Percentiles rank a stretch among this genome's conserved stretches.
Evolutionary conservation across 306 rosid species (phyloP).

Genomic region (Ceratonia siliqua): DNA sequence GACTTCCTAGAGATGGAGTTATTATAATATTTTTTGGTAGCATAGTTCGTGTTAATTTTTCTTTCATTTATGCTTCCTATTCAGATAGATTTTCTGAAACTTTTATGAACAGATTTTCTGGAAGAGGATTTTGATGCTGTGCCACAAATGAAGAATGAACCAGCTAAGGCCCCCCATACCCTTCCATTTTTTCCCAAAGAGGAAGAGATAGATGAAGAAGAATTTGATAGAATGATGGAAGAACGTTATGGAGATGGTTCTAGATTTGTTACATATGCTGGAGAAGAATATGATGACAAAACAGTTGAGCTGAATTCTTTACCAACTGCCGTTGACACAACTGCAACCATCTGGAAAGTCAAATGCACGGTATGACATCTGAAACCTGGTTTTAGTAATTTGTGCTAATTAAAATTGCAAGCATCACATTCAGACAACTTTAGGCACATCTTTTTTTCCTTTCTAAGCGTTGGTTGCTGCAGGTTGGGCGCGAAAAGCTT

Average conservation of each 20-base stretch:
- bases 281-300: conserved; percentile 70
- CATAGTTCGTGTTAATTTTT: background rate
- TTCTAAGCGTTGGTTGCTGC: conserved; percentile 32
- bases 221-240: conserved; percentile 78
- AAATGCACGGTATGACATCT: conserved; percentile 77
- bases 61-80: background rate
- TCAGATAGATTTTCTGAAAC: background rate
- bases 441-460: background rate
- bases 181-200: conserved; percentile 69
- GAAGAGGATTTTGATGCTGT: conserved; percentile 53
- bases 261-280: conserved; percentile 47
- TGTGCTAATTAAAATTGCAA: background rate
- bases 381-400: conserved; percentile 10
- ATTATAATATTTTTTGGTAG: background rate
- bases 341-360: conserved; percentile 81
- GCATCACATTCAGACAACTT: background rate
- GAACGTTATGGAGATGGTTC: conserved; percentile 57
- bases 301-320: conserved; percentile 41
- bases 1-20: background rate
- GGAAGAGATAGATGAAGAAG: conserved; percentile 77
- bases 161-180: conserved; percentile 44
- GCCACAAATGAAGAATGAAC: conserved; percentile 38
- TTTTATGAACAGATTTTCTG: conserved; percentile 46
- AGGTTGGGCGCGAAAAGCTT: conserved; percentile 95
- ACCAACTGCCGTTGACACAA: conserved; percentile 43